phyloP scores from a whole-genome alignment of 495 filamentous ascomycete genomes.

The Neurospora pannonica region DNA sequence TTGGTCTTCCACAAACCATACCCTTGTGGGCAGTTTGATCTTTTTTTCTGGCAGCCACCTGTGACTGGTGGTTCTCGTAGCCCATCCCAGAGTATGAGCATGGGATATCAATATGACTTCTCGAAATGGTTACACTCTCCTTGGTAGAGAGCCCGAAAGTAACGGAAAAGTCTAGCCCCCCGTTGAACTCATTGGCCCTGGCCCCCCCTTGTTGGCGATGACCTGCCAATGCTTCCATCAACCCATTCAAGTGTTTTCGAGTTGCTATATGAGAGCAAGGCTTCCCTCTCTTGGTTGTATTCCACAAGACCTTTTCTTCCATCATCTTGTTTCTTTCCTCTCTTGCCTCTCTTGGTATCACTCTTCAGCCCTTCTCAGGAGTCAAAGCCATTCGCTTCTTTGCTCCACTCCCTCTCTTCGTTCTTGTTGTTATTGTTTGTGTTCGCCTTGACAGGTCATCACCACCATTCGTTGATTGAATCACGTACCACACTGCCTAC shows the following conservation, averaged over 20 bases:
- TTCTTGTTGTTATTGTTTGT: constrained; percentile 12
- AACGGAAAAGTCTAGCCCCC: neutral
- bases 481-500: neutral
- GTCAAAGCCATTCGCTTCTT: constrained; percentile 51
- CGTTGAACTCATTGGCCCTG: neutral
- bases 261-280: constrained; percentile 9
- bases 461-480: constrained; percentile 16
- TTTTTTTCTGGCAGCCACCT: neutral
- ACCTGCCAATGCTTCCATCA: neutral
- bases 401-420: constrained; percentile 31
- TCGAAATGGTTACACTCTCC: neutral
- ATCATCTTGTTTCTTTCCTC: neutral
- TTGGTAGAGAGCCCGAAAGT: neutral
- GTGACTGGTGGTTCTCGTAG: neutral
- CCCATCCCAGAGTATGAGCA: neutral
- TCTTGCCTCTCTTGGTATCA: neutral
- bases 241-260: neutral
- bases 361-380: constrained; percentile 9
- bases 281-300: neutral
- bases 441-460: constrained; percentile 1
- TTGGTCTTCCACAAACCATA: neutral
- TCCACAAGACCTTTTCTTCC: neutral
- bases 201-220: constrained; percentile 1
- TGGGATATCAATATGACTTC: neutral
- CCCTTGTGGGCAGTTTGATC: neutral